phyloP scores from a whole-genome alignment of 2,329 filamentous ascomycete genomes.

The Colletotrichum sp. region DNA sequence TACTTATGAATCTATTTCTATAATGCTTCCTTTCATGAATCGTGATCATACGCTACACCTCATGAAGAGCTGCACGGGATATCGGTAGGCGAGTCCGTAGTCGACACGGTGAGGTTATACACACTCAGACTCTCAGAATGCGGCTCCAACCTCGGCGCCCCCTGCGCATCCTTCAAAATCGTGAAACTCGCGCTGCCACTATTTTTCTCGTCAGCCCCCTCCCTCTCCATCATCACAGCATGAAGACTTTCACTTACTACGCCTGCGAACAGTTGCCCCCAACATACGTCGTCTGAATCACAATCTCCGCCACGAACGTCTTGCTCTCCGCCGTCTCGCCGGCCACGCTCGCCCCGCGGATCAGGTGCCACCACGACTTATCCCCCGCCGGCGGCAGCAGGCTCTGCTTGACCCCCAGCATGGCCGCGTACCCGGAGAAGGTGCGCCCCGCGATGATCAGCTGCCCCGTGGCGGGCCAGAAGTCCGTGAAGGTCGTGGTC shows the following conservation, averaged over 20 bases:
- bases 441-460: not conserved
- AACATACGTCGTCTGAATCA: slow-evolving; percentile 8
- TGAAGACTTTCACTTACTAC: not conserved
- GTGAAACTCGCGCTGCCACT: slow-evolving; percentile 13
- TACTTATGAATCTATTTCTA: not conserved
- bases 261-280: slow-evolving; percentile 1
- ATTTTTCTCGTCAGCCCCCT: not conserved
- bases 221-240: no score
- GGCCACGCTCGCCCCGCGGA: slow-evolving; percentile 1
- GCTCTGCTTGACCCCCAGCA: slow-evolving; percentile 6
- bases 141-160: not conserved
- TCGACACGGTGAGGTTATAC: slow-evolving; percentile 11
- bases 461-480: slow-evolving; percentile 2
- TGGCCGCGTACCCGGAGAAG: not conserved
- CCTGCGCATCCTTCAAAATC: not conserved
- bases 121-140: not conserved
- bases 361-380: slow-evolving; percentile 9
- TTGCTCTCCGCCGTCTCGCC: not conserved
- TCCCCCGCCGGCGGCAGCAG: not conserved
- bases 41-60: not conserved
- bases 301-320: slow-evolving; percentile 5
- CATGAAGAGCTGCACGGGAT: not conserved
- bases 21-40: not conserved
- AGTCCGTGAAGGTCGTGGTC: slow-evolving; percentile 1
- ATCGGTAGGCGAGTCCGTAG: not conserved